phyloP scores from a whole-genome alignment of 148 eudicot genomes.

The Chenopodium quinoa region DNA sequence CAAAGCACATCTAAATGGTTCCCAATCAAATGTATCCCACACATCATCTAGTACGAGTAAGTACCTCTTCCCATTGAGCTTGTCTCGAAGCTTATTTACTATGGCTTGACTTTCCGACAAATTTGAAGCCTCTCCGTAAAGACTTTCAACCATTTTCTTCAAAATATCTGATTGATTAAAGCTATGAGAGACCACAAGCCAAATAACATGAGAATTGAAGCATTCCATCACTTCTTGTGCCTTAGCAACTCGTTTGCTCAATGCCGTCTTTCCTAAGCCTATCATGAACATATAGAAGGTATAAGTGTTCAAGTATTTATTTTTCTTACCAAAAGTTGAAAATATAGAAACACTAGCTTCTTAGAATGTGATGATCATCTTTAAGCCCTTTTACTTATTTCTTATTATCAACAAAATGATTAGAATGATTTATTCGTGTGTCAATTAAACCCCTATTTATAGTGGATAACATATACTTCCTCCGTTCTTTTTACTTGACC shows the following conservation, averaged over 20 bases:
- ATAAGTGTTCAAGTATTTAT: too few relatives aligned
- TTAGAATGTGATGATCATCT: too few relatives aligned
- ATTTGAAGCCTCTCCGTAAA: not conserved
- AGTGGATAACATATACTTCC: too few relatives aligned
- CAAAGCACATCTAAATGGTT: not conserved
- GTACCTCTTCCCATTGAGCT: conserved; percentile 16
- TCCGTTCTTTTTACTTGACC: too few relatives aligned
- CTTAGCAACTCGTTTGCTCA: conserved; percentile 18
- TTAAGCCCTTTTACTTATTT: too few relatives aligned
- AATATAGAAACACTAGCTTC: too few relatives aligned
- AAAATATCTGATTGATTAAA: conserved; percentile 1
- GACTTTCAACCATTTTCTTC: conserved; percentile 11
- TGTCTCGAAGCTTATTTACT: not conserved
- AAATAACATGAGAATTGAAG: conserved; percentile 4
- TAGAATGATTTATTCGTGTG: too few relatives aligned
- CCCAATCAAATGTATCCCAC: conserved; percentile 22
- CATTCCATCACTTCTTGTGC: conserved; percentile 2
- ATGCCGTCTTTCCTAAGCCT: conserved; percentile 23
- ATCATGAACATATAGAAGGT: not conserved
- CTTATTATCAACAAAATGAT: too few relatives aligned
- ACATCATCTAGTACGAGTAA: conserved; percentile 24
- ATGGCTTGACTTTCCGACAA: not conserved
- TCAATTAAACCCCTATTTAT: too few relatives aligned
- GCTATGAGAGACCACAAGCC: conserved; percentile 11
- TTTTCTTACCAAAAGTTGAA: too few relatives aligned